A percentile compares a stretch with the other conserved stretches of the same genome.
phyloP scores from a whole-genome alignment of 2,329 filamentous ascomycete genomes.

The Sclerotinia nivalis region DNA sequence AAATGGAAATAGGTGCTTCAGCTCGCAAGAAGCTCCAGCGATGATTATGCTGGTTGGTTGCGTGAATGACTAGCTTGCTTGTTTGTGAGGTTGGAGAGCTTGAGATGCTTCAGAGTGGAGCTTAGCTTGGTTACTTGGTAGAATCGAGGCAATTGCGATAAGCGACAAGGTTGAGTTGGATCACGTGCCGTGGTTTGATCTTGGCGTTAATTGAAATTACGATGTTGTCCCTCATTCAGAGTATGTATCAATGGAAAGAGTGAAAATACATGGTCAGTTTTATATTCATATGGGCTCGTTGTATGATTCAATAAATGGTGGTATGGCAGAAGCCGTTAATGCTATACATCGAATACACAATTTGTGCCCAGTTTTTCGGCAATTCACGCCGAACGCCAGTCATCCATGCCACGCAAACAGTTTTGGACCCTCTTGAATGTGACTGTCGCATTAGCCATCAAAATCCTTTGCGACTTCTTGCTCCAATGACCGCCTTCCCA shows the following conservation, averaged over 20 bases:
- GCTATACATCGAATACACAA: background rate
- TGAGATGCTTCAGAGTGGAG: slow-evolving; percentile 24
- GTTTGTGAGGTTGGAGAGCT: slow-evolving; percentile 26
- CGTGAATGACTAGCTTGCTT: slow-evolving; percentile 18
- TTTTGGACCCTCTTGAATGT: background rate
- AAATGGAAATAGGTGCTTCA: slow-evolving; percentile 3
- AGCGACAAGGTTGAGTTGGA: slow-evolving; percentile 19
- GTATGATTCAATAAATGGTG: background rate
- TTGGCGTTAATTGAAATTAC: background rate
- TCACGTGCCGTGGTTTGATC: background rate
- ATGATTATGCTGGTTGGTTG: slow-evolving; percentile 20
- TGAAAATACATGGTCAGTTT: background rate
- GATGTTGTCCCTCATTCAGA: background rate
- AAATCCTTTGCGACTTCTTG: slow-evolving; percentile 31
- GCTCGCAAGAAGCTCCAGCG: slow-evolving; percentile 24
- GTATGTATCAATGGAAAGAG: background rate
- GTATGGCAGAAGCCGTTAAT: background rate
- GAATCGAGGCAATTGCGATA: slow-evolving; percentile 28
- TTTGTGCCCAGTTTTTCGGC: background rate
- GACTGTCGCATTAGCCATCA: background rate
- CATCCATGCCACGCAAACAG: background rate
- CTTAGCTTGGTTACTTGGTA: slow-evolving; percentile 23
- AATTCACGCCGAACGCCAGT: slow-evolving; percentile 10
- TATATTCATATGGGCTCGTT: background rate
- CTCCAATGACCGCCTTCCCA: slow-evolving; percentile 63